Base-by-base conservation (phyloP, 441 rosid genomes). In the Pelargonium australe region DNA sequence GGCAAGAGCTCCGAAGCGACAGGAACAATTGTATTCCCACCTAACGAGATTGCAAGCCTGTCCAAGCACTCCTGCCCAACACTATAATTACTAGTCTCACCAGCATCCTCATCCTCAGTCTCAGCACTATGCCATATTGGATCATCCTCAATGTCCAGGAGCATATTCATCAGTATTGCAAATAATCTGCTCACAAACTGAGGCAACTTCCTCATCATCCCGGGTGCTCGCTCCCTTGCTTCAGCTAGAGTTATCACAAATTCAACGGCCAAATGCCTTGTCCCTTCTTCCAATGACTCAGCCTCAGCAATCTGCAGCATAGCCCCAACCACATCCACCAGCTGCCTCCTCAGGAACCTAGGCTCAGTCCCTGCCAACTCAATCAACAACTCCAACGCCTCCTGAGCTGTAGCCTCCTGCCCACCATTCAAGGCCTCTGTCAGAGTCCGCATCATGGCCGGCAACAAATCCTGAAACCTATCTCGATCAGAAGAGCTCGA, bases 11-110 rank as follows among this genome's bases (percentile, higher is more conserved):
- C 96, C 8, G 96, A 95, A 0, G 99, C 99, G 51, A 95, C 99
- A 0, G 99, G 98, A 77, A 95, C 95, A 78, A 95, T 88, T 0
- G 98, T 95, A 68, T 92, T 95, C 68, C 99, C 99, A 55, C 99
- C 97, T 71, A 95, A 76, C 2, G 99, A 87, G 72, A 95, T 92
- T 0, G 98, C 95, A 80, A 95, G 68, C 67, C 99, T 78, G 81
- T 95, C 99, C 85, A 95, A 82, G 80, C 99, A 95, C 83, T 95
- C 99, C 80, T 92, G 99, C 6, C 93, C 99, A 47, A 92, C 89
- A 20, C 97, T 86, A 55, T 89, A 95, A 75, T 89, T 92, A 78
- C 97, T 95, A 0, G 92, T 81, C 81, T 95, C 99, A 0, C 99
- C 99, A 0, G 98, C 98, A 77, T 92, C 97, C 81, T 95, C 99